phyloP scores from a whole-genome alignment of 345 rosid species.

The Iberis pinnata region DNA sequence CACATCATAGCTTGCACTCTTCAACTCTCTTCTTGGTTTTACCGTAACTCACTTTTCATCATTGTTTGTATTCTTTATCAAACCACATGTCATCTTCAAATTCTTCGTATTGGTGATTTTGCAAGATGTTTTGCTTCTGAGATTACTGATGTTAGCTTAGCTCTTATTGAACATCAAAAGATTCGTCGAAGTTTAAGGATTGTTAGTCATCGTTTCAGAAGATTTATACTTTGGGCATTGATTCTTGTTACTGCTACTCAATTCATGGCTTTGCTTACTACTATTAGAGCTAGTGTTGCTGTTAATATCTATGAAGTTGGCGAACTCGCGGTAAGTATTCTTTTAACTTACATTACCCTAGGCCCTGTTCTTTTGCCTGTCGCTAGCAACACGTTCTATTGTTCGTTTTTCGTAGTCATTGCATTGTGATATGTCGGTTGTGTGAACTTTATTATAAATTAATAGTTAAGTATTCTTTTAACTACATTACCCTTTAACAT shows the following conservation, averaged over 20 bases:
- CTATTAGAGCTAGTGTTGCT: slow-evolving; percentile 45
- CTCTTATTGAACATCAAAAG: slow-evolving; percentile 55
- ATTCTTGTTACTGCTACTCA: slow-evolving; percentile 69
- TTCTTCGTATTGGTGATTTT: slow-evolving; percentile 64
- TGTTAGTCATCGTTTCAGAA: slow-evolving; percentile 82
- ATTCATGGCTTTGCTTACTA: slow-evolving; percentile 54
- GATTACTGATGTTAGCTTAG: slow-evolving; percentile 52
- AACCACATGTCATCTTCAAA: slow-evolving; percentile 61
- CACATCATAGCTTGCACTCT: slow-evolving; percentile 47
- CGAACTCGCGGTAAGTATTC: slow-evolving; percentile 72
- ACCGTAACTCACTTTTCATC: slow-evolving; percentile 61
- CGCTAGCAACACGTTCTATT: too few relatives aligned
- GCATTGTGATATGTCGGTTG: too few relatives aligned
- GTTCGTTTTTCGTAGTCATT: too few relatives aligned
- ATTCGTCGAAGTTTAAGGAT: slow-evolving; percentile 60
- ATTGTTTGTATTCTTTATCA: slow-evolving; percentile 65
- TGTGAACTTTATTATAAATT: too few relatives aligned
- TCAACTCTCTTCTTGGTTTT: slow-evolving; percentile 81
- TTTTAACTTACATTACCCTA: too few relatives aligned
- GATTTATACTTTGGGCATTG: slow-evolving; percentile 53
- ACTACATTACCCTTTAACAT: too few relatives aligned
- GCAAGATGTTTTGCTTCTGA: slow-evolving; percentile 65
- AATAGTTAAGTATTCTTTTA: too few relatives aligned
- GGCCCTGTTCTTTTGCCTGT: too few relatives aligned
- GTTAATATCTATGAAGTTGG: slow-evolving; percentile 73